Evolutionary conservation across 192 early-diverging fungal species (phyloP).

Genomic region (Rhizophlyctis rosea): DNA sequence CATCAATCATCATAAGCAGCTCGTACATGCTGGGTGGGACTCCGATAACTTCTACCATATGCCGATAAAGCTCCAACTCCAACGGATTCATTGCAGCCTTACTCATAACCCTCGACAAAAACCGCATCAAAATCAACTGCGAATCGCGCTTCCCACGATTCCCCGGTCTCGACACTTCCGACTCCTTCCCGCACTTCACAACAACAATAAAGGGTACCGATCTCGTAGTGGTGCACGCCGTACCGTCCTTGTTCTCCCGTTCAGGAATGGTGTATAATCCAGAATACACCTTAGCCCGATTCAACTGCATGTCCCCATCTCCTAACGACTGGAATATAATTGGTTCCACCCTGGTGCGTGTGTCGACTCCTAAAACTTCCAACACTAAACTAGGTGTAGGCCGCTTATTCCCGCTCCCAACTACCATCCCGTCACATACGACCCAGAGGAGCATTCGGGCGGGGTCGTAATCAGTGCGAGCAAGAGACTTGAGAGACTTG

Average conservation of each 20-base stretch:
- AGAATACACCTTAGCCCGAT: slow-evolving; percentile 89
- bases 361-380: slow-evolving; percentile 83
- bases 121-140: slow-evolving; percentile 74
- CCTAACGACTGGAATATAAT: slow-evolving; percentile 75
- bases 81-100: slow-evolving; percentile 65
- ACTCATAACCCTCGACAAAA: slow-evolving; percentile 65
- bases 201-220: slow-evolving; percentile 82
- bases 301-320: slow-evolving; percentile 75
- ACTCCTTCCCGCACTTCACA: slow-evolving; percentile 81
- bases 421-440: slow-evolving; percentile 84
- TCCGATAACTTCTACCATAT: slow-evolving; percentile 66
- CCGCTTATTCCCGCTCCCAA: slow-evolving; percentile 85
- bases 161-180: slow-evolving; percentile 69
- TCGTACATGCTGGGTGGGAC: slow-evolving; percentile 65
- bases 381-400: slow-evolving; percentile 88
- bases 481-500: slow-evolving; percentile 66
- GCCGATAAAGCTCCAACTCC: slow-evolving; percentile 67
- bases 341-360: slow-evolving; percentile 50
- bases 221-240: slow-evolving; percentile 53
- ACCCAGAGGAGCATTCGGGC: slow-evolving; percentile 79
- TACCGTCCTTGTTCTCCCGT: slow-evolving; percentile 74
- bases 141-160: slow-evolving; percentile 85
- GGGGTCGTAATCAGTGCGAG: slow-evolving; percentile 70
- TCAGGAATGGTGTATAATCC: slow-evolving; percentile 79
- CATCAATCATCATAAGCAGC: slow-evolving; percentile 37